Evolutionary conservation across 495 filamentous ascomycete genomes (phyloP).

Genomic region (Talaromyces liani): DNA sequence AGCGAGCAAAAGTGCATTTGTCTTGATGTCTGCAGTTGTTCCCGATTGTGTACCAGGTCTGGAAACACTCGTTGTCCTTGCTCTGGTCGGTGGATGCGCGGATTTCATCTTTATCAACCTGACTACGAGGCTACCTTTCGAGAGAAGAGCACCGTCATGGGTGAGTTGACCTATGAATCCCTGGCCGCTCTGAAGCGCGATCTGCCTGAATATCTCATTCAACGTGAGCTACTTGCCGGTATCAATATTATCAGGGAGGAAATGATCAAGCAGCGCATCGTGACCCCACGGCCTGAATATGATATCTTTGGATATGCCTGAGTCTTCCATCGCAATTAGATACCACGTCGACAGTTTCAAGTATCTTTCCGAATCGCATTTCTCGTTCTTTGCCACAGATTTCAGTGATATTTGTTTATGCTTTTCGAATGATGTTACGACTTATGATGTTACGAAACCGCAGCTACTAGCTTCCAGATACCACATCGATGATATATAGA

Average conservation of each 20-base stretch:
- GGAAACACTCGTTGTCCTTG: constrained; percentile 28
- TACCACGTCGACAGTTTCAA: neutral
- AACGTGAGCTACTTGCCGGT: neutral
- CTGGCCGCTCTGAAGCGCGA: neutral
- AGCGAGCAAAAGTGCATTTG: constrained; percentile 33
- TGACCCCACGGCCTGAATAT: neutral
- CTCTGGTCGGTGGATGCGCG: constrained; percentile 26
- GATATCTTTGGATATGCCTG: neutral
- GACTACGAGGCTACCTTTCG: neutral
- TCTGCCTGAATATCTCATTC: neutral
- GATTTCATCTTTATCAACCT: neutral
- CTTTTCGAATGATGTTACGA: neutral
- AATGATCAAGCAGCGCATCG: constrained; percentile 7
- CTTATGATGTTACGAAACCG: neutral
- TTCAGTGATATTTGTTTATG: neutral
- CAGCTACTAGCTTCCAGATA: neutral
- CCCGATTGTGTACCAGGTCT: constrained; percentile 21
- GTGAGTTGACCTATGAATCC: constrained; percentile 2
- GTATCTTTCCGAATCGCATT: neutral
- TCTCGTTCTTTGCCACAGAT: neutral
- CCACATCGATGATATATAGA: neutral
- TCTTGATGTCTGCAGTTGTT: constrained; percentile 23
- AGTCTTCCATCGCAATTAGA: neutral
- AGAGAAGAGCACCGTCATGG: constrained; percentile 4
- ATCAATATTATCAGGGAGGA: constrained; percentile 8